phyloP scores from a whole-genome alignment of 1,139 yeast genomes.

The Meyerozyma athensensis region DNA sequence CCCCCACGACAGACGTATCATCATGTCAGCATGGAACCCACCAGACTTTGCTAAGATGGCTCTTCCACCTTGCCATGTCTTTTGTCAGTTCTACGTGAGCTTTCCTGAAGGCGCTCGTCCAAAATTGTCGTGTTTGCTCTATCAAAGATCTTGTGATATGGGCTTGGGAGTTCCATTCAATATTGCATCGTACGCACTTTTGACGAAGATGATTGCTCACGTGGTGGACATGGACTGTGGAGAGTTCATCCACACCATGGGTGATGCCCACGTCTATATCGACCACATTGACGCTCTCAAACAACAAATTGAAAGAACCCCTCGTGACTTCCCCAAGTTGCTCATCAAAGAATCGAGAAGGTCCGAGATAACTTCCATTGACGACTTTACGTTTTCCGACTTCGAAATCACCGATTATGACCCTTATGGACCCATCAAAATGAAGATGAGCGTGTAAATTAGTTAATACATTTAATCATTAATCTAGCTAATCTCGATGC shows the following conservation, averaged over 20 bases:
- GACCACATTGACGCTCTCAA: conserved; percentile 90
- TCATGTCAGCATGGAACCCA: conserved; percentile 97
- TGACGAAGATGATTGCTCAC: conserved; percentile 93
- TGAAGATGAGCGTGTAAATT: conserved; percentile 68
- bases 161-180: conserved; percentile 98
- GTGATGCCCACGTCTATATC: conserved; percentile 91
- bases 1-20: conserved; percentile 92
- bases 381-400: conserved; percentile 85
- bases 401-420: conserved; percentile 74
- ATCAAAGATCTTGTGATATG: conserved; percentile 99
- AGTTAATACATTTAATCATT: conserved; percentile 1
- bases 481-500: neutral
- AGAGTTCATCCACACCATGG: conserved; percentile 90
- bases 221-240: conserved; percentile 93
- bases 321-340: conserved; percentile 76
- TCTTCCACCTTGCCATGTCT: conserved; percentile 96
- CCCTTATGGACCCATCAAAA: conserved; percentile 79
- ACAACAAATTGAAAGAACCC: conserved; percentile 69
- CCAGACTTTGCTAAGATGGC: conserved; percentile 94
- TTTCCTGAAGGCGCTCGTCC: conserved; percentile 59
- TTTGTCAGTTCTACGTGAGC: conserved; percentile 89
- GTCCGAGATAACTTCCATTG: conserved; percentile 56
- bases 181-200: conserved; percentile 90
- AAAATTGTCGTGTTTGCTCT: conserved; percentile 76
- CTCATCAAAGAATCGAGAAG: conserved; percentile 53